Evolutionary conservation across 108 stramenopile species (phyloP), one percentile per base, ranked within the genome.

Genomic region (Nitzschia sp.): DNA sequence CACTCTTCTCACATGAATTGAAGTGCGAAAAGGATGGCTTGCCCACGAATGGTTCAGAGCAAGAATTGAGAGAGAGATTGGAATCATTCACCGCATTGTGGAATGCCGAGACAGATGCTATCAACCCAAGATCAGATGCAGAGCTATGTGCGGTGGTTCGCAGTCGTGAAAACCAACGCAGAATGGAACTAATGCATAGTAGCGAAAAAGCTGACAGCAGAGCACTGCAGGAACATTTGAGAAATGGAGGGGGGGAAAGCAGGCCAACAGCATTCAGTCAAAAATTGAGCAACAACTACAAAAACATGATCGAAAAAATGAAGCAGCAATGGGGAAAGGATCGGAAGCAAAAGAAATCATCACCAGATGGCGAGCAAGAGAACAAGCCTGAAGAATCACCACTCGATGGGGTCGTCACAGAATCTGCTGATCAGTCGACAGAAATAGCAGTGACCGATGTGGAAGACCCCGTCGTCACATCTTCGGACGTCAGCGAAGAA

Each of bases 21-120:
- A n/a, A 84, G 16, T 85, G 83, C 59, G 58, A 50, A 23, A 62
- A 63, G 25, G 69, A 80, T 25, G 79, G 79, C 5, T 50, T 89
- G 29, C 34, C 59, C 22, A 71, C 71, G 3, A 41, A 41, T 8
- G 85, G 88, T 3, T 71, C 62, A 6, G 83, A 86, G 9, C 17
- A 50, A 21, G 71, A 82, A 34, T 59, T 89, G 31, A 75, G 67
- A 44, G 55, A 77, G 25, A 71, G 88, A 9, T 79, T 84, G 54
- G 52, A 68, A 13, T 77, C 77, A 25, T 89, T 68, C 67, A 66
- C 80, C 21, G 61, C 46, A 6, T 55, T 86, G 34, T 80, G 73
- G 63, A 89, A 89, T 63, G 73, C 88, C 0, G 83, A 89, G 58
- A 74, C 71, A 41, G 81, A 86, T 58, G 69, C 80, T 0, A 63